phyloP scores from a whole-genome alignment of 2,329 filamentous ascomycete genomes.

The Colletotrichum sp. region DNA sequence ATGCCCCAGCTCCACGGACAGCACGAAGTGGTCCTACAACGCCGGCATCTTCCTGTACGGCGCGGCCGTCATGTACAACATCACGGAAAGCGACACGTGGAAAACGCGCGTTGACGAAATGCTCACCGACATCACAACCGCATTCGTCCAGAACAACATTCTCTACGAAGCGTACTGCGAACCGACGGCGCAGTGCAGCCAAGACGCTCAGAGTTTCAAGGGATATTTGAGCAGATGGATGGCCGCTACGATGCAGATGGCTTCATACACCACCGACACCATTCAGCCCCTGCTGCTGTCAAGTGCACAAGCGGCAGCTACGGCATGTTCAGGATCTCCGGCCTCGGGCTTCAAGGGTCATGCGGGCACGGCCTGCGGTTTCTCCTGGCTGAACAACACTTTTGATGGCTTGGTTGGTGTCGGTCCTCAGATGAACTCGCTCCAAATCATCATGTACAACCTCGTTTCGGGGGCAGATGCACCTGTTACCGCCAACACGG shows the following conservation, averaged over 20 bases:
- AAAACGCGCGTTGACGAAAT: conserved; percentile 64
- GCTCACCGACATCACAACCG: conserved; percentile 45
- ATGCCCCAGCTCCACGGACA: conserved; percentile 64
- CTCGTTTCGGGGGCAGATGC: conserved; percentile 43
- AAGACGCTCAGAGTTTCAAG: conserved; percentile 76
- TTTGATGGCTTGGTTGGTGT: conserved; percentile 54
- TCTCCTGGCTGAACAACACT: conserved; percentile 59
- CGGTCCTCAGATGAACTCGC: conserved; percentile 62
- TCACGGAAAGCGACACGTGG: conserved; percentile 59
- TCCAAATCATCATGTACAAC: conserved; percentile 54
- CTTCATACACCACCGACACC: conserved; percentile 56
- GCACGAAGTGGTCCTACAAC: conserved; percentile 73
- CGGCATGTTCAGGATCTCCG: conserved; percentile 64
- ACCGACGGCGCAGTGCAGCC: conserved; percentile 60
- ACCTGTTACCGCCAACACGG: conserved; percentile 50
- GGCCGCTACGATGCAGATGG: conserved; percentile 62
- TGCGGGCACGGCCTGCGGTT: conserved; percentile 59
- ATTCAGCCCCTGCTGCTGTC: conserved; percentile 63
- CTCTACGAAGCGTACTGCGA: conserved; percentile 74
- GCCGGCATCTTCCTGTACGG: conserved; percentile 68
- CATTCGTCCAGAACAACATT: conserved; percentile 60
- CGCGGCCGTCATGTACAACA: conserved; percentile 63
- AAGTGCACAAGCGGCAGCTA: conserved; percentile 63
- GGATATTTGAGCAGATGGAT: conserved; percentile 72
- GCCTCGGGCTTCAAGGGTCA: conserved; percentile 52